These are phyloP conservation scores for Xylaria cubensis DNA, from an alignment of 495 filamentous ascomycete species.

Conservation along the genomic window DNA sequence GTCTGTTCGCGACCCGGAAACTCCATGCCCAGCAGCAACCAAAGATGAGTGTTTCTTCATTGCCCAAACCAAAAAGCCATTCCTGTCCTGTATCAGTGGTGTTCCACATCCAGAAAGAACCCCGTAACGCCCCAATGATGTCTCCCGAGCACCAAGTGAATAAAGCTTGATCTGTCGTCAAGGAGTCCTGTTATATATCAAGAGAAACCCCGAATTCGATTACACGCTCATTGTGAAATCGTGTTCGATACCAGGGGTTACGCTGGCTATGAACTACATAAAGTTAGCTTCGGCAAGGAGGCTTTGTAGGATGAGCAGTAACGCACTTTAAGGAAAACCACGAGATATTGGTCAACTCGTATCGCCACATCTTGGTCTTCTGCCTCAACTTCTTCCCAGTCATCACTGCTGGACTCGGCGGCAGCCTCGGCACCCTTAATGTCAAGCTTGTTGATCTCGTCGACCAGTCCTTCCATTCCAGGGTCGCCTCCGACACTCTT, in stretches of 20 bases:
- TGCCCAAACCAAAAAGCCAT: conserved; percentile 17
- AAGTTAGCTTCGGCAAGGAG: conserved; percentile 29
- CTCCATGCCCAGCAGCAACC: conserved; percentile 9
- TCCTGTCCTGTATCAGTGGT: conserved; percentile 17
- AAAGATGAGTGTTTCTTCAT: not conserved
- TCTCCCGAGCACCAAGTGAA: conserved; percentile 19
- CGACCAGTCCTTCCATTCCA: conserved; percentile 63
- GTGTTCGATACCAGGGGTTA: conserved; percentile 96
- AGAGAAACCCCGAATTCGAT: conserved; percentile 2
- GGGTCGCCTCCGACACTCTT: conserved; percentile 54
- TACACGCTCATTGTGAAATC: conserved; percentile 98
- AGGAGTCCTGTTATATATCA: not conserved
- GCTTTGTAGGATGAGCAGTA: not conserved
- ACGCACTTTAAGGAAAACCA: conserved; percentile 86
- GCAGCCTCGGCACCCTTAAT: conserved; percentile 47
- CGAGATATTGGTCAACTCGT: conserved; percentile 94
- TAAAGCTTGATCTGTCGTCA: not conserved
- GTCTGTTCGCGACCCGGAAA: conserved; percentile 11
- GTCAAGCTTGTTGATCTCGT: conserved; percentile 64
- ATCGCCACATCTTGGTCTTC: conserved; percentile 89
- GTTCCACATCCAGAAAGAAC: conserved; percentile 19
- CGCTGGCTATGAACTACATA: conserved; percentile 85
- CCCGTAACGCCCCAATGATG: conserved; percentile 25
- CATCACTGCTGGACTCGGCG: conserved; percentile 62
- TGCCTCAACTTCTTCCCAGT: conserved; percentile 78